Evolutionary conservation across 2,329 filamentous ascomycete species (phyloP).

Genomic region (Beauveria rudraprayagi): DNA sequence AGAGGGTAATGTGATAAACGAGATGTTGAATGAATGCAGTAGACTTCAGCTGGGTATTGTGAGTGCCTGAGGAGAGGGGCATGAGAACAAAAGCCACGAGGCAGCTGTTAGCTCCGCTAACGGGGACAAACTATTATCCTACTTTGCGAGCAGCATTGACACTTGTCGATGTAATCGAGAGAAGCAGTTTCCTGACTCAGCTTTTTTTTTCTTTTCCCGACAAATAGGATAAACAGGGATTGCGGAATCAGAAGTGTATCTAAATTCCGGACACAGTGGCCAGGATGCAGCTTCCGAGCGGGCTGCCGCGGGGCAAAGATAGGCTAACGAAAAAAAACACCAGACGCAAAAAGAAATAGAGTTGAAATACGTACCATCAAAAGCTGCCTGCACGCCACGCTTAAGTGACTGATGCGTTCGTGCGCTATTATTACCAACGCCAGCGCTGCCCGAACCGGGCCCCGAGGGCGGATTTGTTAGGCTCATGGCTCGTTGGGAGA

Average conservation of each 20-base stretch:
- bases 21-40: background rate
- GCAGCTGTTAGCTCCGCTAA: background rate
- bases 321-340: constrained; percentile 2
- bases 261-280: background rate
- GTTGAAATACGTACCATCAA: constrained; percentile 43
- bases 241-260: background rate
- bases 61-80: background rate
- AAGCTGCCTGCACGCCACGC: constrained; percentile 51
- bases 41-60: background rate
- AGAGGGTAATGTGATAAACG: too few species aligned
- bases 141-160: background rate
- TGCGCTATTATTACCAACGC: constrained; percentile 37
- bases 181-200: background rate
- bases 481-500: constrained; percentile 32
- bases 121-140: background rate
- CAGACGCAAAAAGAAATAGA: background rate
- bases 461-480: constrained; percentile 46
- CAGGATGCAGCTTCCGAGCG: constrained; percentile 1
- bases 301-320: constrained; percentile 6
- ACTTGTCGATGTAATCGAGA: background rate
- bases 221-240: background rate
- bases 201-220: background rate
- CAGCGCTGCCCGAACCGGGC: constrained; percentile 6
- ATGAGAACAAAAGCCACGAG: background rate
- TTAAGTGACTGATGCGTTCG: constrained; percentile 39